Conservation (phyloP, 1,139 yeast species). For the Debaryomyces psychrophilus region DNA sequence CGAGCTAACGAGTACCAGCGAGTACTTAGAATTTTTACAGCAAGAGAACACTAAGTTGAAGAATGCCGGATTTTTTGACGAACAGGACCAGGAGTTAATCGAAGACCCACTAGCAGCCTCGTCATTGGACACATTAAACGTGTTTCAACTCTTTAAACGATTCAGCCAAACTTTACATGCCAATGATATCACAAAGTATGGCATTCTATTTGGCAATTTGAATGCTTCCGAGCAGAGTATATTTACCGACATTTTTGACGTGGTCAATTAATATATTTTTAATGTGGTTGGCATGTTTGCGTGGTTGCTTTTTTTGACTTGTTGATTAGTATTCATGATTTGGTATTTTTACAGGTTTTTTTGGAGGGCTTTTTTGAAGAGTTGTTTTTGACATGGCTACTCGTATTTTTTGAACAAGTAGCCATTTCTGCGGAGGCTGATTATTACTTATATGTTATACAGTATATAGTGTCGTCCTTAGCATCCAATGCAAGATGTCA, state of each 20-base stretch:
- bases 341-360: no score
- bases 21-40: conserved; percentile 47
- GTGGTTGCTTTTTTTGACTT: no score
- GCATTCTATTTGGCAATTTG: conserved; percentile 17
- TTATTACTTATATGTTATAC: no score
- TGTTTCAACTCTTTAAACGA: conserved; percentile 39
- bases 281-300: no score
- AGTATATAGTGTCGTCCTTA: no score
- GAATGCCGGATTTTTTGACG: conserved; percentile 40
- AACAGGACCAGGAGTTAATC: conserved; percentile 58
- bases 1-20: conserved; percentile 27
- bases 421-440: no score
- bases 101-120: conserved; percentile 85
- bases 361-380: no score
- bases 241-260: conserved; percentile 14
- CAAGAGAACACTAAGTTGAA: conserved; percentile 46
- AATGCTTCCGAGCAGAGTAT: conserved; percentile 13
- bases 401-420: no score
- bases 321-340: no score
- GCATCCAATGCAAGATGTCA: no score
- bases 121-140: conserved; percentile 73
- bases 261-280: conserved; percentile 4
- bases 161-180: conserved; percentile 17
- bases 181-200: conserved; percentile 16
- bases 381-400: no score